Percentiles rank a stretch among this genome's conserved stretches.
These are phyloP conservation scores for Hymenochaete sp. DNA, from an alignment of 1,284 basidiomycete genomes.

Conservation along the genomic window DNA sequence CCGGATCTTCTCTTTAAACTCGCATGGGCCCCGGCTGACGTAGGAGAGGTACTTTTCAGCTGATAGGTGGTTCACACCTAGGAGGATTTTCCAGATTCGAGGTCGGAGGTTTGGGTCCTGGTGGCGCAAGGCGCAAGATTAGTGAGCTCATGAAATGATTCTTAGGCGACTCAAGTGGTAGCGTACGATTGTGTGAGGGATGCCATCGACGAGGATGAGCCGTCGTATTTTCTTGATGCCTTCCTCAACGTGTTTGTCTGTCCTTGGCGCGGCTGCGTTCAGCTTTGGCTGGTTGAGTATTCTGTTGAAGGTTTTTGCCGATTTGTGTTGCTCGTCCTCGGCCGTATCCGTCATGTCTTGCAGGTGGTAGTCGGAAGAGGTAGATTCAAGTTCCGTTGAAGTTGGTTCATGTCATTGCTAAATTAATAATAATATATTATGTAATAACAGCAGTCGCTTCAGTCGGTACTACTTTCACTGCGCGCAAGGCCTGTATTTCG, in stretches of 20 bases:
- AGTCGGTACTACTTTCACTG: too few relatives aligned
- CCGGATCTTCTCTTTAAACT: constrained; percentile 83
- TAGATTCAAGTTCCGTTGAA: neutral
- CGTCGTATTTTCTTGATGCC: constrained; percentile 73
- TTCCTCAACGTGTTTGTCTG: constrained; percentile 65
- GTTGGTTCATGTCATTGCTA: neutral
- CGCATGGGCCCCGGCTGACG: constrained; percentile 76
- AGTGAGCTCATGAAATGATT: neutral
- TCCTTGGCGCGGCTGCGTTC: constrained; percentile 46
- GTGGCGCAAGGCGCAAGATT: neutral
- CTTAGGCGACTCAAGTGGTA: neutral
- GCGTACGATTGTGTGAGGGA: constrained; percentile 60
- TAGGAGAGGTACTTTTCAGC: constrained; percentile 73
- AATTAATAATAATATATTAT: too few relatives aligned
- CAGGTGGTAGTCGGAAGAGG: neutral
- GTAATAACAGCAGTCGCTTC: too few relatives aligned
- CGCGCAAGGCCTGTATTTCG: too few relatives aligned
- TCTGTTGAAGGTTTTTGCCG: constrained; percentile 69
- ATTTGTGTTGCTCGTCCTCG: constrained; percentile 6
- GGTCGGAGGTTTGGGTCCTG: constrained; percentile 71
- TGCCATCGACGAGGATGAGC: constrained; percentile 81
- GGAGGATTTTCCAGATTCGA: constrained; percentile 86
- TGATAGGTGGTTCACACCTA: constrained; percentile 71
- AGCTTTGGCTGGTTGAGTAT: constrained; percentile 60
- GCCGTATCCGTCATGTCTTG: constrained; percentile 6